These are phyloP conservation scores for Lyophyllum atratum DNA, from an alignment of 768 basidiomycete species.

Conservation along the genomic window DNA sequence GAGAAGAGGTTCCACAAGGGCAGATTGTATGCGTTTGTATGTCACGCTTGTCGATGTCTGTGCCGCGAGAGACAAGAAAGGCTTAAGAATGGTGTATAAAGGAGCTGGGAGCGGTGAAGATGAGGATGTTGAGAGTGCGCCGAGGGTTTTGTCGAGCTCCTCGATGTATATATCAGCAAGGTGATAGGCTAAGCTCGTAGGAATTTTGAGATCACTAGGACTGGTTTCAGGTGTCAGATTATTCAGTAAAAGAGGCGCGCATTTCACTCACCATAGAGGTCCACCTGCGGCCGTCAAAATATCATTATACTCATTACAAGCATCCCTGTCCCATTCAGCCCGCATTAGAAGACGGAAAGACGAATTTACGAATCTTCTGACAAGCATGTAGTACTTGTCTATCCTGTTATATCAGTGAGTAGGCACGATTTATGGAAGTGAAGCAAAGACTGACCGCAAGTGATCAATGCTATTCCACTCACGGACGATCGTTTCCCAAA, in stretches of 20 bases:
- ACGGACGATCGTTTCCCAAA: constrained; percentile 87
- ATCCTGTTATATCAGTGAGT: constrained; percentile 51
- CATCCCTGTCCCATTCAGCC: constrained; percentile 61
- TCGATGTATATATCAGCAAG: constrained; percentile 87
- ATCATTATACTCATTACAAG: constrained; percentile 62
- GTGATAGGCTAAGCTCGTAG: constrained; percentile 80
- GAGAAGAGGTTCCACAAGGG: constrained; percentile 72
- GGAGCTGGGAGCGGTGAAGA: constrained; percentile 38
- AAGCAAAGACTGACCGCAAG: constrained; percentile 59
- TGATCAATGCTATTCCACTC: constrained; percentile 96
- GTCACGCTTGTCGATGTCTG: constrained; percentile 63
- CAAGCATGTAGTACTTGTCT: constrained; percentile 97
- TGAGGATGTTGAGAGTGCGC: constrained; percentile 43
- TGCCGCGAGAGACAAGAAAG: constrained; percentile 75
- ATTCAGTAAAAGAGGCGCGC: background rate
- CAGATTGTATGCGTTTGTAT: constrained; percentile 71
- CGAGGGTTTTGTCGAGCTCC: constrained; percentile 77
- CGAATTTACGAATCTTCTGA: constrained; percentile 85
- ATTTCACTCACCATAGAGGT: constrained; percentile 70
- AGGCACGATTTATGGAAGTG: background rate
- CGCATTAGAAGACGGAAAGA: constrained; percentile 80
- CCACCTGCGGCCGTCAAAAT: constrained; percentile 73
- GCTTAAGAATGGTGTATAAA: constrained; percentile 50
- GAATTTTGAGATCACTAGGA: constrained; percentile 70
- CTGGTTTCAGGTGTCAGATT: constrained; percentile 36